Percentiles rank a stretch among this genome's conserved stretches.
These are phyloP conservation scores for Metarhizium humberi DNA, from an alignment of 2,329 filamentous ascomycete genomes.

Conservation along the genomic window DNA sequence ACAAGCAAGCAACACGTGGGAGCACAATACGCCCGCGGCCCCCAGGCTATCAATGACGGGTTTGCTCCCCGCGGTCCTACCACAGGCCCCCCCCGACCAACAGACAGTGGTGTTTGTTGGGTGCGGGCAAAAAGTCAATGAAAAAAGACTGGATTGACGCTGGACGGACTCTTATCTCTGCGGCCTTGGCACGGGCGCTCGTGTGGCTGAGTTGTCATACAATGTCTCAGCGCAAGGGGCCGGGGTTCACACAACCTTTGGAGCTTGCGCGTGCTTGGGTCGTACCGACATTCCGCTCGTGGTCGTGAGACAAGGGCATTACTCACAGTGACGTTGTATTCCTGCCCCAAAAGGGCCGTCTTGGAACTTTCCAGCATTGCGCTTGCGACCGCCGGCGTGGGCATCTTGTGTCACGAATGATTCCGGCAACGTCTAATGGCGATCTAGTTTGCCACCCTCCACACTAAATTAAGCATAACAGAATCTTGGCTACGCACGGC, in stretches of 20 bases:
- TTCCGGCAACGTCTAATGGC: not conserved
- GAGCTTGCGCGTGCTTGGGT: not conserved
- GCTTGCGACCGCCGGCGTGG: not conserved
- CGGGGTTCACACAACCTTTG: not conserved
- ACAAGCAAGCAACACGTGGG: not conserved
- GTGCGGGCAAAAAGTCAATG: no score
- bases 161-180: not conserved
- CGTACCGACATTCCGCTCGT: not conserved
- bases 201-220: not conserved
- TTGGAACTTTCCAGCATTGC: not conserved
- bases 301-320: not conserved
- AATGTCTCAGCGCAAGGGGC: constrained; percentile 1
- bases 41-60: not conserved
- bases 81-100: no score
- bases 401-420: not conserved
- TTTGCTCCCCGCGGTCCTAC: no score
- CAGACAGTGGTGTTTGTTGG: no score
- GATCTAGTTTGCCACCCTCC: not conserved
- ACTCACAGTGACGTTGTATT: not conserved
- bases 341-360: not conserved
- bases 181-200: constrained; percentile 2
- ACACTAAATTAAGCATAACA: not conserved
- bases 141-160: no score
- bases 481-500: not conserved
- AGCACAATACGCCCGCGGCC: not conserved